These are phyloP conservation scores for Chrysoporthe cubensis DNA, from an alignment of 2,329 filamentous ascomycete species.

Conservation along the genomic window DNA sequence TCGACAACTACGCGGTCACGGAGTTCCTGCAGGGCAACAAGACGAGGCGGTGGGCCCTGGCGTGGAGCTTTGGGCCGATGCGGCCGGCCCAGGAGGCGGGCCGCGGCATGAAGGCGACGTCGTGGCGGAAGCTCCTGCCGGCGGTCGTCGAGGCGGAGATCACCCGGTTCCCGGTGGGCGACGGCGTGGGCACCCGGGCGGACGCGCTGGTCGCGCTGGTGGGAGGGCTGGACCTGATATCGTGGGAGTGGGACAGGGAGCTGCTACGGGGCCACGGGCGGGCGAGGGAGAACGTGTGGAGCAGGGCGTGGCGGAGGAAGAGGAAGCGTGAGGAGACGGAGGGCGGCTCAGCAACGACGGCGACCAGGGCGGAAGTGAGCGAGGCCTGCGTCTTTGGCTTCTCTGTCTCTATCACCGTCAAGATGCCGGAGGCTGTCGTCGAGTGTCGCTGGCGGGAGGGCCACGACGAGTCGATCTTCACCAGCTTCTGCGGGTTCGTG, in stretches of 20 bases:
- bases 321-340: conserved; percentile 44
- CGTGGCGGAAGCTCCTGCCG: conserved; percentile 50
- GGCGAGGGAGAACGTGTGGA: conserved; percentile 76
- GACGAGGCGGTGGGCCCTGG: conserved; percentile 85
- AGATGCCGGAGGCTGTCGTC: conserved; percentile 48
- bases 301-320: conserved; percentile 70
- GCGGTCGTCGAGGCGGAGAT: conserved; percentile 45
- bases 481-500: conserved; percentile 85
- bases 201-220: conserved; percentile 51
- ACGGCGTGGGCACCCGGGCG: conserved; percentile 45
- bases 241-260: conserved; percentile 66
- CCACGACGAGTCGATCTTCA: conserved; percentile 72
- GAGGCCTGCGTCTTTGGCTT: conserved; percentile 60
- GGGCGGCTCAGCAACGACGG: conserved; percentile 13
- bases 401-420: conserved; percentile 52
- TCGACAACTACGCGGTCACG: conserved; percentile 82
- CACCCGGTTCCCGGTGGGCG: conserved; percentile 49
- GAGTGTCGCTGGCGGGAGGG: conserved; percentile 76
- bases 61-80: conserved; percentile 77
- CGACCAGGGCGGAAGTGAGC: conserved; percentile 29
- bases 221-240: conserved; percentile 57
- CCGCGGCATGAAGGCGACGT: conserved; percentile 46
- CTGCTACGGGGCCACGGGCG: conserved; percentile 63
- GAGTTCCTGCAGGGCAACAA: conserved; percentile 77
- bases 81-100: conserved; percentile 60